Evolutionary conservation across 2,329 filamentous ascomycete species (phyloP).

Genomic region (Colletotrichum sp.): DNA sequence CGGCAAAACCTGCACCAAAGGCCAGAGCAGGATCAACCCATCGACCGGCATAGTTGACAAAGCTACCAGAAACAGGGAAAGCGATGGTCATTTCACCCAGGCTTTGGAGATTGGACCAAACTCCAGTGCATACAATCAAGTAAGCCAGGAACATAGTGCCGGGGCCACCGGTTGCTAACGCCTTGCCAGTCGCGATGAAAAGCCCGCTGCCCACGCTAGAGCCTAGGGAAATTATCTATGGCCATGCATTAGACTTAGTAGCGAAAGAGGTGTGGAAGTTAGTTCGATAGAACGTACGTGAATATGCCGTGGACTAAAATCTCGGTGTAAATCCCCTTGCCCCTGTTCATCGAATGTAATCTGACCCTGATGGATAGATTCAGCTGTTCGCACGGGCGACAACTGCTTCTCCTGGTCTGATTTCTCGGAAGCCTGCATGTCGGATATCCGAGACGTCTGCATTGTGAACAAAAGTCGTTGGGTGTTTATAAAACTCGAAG

Average conservation of each 20-base stretch:
- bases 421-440: neutral
- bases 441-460: neutral
- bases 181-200: conserved; percentile 39
- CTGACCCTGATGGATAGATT: neutral
- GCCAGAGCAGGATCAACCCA: conserved; percentile 41
- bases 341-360: neutral
- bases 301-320: neutral
- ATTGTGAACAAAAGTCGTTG: neutral
- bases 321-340: neutral
- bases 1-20: conserved; percentile 40
- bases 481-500: neutral
- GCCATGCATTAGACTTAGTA: neutral
- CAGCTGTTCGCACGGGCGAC: neutral
- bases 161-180: conserved; percentile 33
- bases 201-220: conserved; percentile 38
- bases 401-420: neutral
- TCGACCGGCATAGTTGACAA: conserved; percentile 40
- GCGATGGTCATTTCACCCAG: conserved; percentile 40
- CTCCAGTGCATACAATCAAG: conserved; percentile 24
- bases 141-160: conserved; percentile 37
- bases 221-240: conserved; percentile 29
- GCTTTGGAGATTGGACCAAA: conserved; percentile 15
- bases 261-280: neutral
- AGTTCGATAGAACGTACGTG: neutral
- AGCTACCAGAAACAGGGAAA: conserved; percentile 39